Conservation (phyloP, 73 alveolate genomes). For the Symbiodinium natans region DNA sequence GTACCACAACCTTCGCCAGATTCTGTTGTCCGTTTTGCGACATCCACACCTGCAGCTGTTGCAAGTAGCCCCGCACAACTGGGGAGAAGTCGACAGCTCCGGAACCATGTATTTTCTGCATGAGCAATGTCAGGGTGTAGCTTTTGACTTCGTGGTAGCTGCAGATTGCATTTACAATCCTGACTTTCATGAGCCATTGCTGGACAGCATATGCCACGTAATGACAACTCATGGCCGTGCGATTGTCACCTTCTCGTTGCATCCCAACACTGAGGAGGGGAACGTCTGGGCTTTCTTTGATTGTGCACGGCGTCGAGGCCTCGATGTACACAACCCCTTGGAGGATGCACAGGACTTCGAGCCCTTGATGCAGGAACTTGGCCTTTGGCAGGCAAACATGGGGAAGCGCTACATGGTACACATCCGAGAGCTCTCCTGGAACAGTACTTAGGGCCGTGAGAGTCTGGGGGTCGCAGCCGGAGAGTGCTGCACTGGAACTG, state of each 20-base stretch:
- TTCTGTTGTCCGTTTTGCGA: neutral
- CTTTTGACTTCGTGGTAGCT: neutral
- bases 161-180: neutral
- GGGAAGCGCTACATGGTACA: neutral
- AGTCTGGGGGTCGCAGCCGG: too few species aligned
- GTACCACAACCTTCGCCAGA: neutral
- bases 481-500: too few species aligned
- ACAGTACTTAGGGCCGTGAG: too few species aligned
- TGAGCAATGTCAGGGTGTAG: neutral
- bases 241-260: neutral
- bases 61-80: neutral
- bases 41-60: neutral
- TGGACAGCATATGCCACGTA: neutral
- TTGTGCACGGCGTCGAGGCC: neutral
- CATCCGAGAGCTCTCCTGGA: slow-evolving; percentile 6
- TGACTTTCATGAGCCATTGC: neutral
- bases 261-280: neutral
- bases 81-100: slow-evolving; percentile 9
- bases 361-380: neutral
- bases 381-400: slow-evolving; percentile 5
- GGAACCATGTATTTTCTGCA: neutral
- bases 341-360: neutral
- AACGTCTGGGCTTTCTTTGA: neutral
- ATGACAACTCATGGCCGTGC: neutral
- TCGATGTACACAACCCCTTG: neutral